Base-by-base conservation (phyloP, 2,329 filamentous ascomycete genomes). In the Clarireedia homoeocarpa region DNA sequence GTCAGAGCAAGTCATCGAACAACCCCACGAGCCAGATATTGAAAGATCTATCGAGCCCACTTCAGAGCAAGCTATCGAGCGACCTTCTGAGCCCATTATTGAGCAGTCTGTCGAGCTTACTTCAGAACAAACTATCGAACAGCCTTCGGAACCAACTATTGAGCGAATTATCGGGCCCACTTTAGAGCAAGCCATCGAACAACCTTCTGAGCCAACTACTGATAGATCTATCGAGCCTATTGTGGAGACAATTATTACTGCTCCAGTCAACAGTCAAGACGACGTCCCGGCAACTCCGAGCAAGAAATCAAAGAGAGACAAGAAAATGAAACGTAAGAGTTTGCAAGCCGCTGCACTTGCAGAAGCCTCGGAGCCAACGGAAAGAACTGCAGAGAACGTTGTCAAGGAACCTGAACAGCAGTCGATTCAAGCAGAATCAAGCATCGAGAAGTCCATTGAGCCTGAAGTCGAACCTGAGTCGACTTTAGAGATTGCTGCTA, bases 291-390 rank as follows among this genome's bases (percentile, higher is more conserved):
- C 10, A 15, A 47, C 27, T 9, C 27, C 30, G 3, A 38, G 27
- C 14, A 51, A 51, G 34, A 53, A 56, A 27, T 55, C 55, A 9
- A 58, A 59, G 49, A 60, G 49, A 59, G 73, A 74, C 23, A 62
- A 60, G 36, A 62, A 60, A 45, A 61, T 61, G 44, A 49, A 45
- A 20, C 55, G 53, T 10, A 47, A 50, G 42, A 39, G 30, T 27
- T 3, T 26, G 26, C 40, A 53, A 38, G 38, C 51, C 15, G 30
- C 44, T 6, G 24, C 24, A 38, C n/a, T 24, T 4, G 42, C 17
- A n/a, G 20, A 47, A 24, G 17, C 17, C n/a, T 34, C 48, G 14
- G 23, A 23, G 10, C 12, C 40, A 12, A 17, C 40, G 23, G 17
- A 6, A 15, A 7, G 5, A 20, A 17, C 39, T 42, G 7, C 14